These are phyloP conservation scores for Groenewaldozyma salmanticensis DNA, from an alignment of 805 yeast genomes.

Conservation along the genomic window DNA sequence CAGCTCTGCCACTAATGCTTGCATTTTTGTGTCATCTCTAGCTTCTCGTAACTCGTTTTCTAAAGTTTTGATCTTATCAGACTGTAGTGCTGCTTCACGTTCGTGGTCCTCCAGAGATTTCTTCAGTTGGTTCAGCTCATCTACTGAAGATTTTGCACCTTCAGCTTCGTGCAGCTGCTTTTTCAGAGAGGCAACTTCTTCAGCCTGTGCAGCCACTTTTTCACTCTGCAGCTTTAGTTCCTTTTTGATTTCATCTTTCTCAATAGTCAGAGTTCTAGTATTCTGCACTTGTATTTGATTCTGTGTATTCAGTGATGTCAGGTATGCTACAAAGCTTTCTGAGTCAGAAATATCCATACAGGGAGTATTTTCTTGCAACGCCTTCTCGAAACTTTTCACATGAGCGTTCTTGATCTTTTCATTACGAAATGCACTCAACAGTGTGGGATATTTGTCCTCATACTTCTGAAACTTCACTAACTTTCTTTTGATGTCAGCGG, in stretches of 20 bases:
- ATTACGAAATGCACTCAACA: slow-evolving; percentile 73
- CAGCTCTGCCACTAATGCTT: neutral
- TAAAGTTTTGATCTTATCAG: neutral
- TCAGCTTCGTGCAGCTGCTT: neutral
- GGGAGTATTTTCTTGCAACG: slow-evolving; percentile 74
- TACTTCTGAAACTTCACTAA: slow-evolving; percentile 72
- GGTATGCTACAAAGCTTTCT: slow-evolving; percentile 57
- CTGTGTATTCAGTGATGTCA: slow-evolving; percentile 52
- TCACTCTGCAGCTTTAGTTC: neutral
- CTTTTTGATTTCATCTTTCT: slow-evolving; percentile 10
- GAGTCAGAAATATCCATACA: slow-evolving; percentile 65
- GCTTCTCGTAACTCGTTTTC: neutral
- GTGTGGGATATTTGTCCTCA: slow-evolving; percentile 78
- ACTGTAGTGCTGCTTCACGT: neutral
- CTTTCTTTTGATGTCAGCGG: slow-evolving; percentile 50
- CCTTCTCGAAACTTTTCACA: slow-evolving; percentile 53
- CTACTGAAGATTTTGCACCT: neutral
- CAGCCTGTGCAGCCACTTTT: slow-evolving; percentile 6
- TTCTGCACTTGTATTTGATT: slow-evolving; percentile 56
- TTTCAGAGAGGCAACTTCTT: neutral
- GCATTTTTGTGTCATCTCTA: neutral
- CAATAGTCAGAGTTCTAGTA: slow-evolving; percentile 37
- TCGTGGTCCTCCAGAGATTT: neutral
- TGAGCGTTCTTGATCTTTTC: slow-evolving; percentile 62
- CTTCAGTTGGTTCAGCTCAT: slow-evolving; percentile 1